Evolutionary conservation across 257 asterid genomes (phyloP), one percentile per base, ranked within the genome.

Genomic region (Solanum pinnatisectum): DNA sequence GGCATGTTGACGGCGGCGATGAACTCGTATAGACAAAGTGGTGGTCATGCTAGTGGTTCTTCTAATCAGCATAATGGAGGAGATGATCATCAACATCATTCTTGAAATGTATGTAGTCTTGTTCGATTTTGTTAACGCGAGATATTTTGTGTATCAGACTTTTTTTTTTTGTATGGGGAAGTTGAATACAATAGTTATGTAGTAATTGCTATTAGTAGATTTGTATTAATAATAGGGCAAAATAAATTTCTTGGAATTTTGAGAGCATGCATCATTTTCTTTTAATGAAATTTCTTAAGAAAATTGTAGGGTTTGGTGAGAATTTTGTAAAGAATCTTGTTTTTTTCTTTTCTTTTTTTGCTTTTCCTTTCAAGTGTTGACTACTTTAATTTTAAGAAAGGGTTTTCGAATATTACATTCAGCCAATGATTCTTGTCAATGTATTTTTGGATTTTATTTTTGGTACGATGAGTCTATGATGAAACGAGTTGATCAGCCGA

Each of bases 1-100:
- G 94, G 96, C 44, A 93, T 93, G 95, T 89, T 93, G 78, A 71
- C 78, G 3, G 91, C 95, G 4, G 94, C 91, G 10, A 85, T 95
- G 12, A 93, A 91, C 30, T 88, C 91, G 5, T 95, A 91, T 30
- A 87, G 93, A 91, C 90, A 89, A 42, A 33, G 60, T 44, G 85
- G 88, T 79, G 85, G 88, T 79, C 82, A 87, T 10, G 90, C 89
- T 18, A 88, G 89, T n/a, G 92, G 91, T 10, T 89, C 88, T 11
- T 44, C 73, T 36, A 93, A 72, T 85, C 83, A 32, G 3, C 89
- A 84, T 88, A 73, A 27, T 40, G 84, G 52, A 85, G 91, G 68
- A 81, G 87, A 87, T 86, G 88, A 87, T 42, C 40, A 79, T 27
- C 60, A 39, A 23, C n/a, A 78, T 25, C 90, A 67, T 70, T 67